Percentiles rank a stretch among this genome's conserved stretches.
Conservation (phyloP, 257 asterid species). For the Cordia subcordata region DNA sequence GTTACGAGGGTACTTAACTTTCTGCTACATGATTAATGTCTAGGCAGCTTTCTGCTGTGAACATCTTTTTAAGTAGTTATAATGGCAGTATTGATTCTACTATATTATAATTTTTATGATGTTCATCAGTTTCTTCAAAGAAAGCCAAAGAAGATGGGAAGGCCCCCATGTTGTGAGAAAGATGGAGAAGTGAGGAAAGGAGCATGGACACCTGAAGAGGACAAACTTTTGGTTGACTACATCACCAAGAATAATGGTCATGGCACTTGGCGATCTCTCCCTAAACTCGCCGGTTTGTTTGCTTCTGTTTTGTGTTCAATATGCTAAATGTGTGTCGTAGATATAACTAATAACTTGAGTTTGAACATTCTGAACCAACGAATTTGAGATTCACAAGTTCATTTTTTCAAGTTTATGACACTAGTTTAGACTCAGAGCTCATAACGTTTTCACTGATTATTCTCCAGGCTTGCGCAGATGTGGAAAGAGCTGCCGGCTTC, state of each 20-base stretch:
- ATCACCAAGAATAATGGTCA: slow-evolving; percentile 52
- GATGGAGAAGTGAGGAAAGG: slow-evolving; percentile 51
- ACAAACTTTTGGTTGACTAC: slow-evolving; percentile 58
- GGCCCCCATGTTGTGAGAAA: slow-evolving; percentile 50
- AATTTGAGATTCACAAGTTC: too few species aligned
- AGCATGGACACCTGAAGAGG: slow-evolving; percentile 66
- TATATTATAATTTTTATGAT: too few species aligned
- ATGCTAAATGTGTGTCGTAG: too few species aligned
- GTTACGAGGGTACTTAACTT: too few species aligned
- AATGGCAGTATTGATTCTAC: too few species aligned
- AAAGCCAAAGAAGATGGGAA: slow-evolving; percentile 24
- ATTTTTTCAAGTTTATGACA: too few species aligned
- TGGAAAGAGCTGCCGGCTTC: slow-evolving; percentile 82
- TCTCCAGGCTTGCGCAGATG: slow-evolving; percentile 57
- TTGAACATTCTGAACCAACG: too few species aligned
- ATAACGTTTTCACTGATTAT: slow-evolving; percentile 12
- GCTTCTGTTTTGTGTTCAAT: too few species aligned
- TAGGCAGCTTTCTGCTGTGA: not conserved
- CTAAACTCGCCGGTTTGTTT: slow-evolving; percentile 47
- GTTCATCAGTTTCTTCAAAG: not conserved
- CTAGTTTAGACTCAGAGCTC: too few species aligned
- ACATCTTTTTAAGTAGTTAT: too few species aligned
- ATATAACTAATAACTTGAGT: too few species aligned
- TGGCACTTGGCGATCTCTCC: slow-evolving; percentile 66
- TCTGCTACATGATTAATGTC: slow-evolving; percentile 14